Conservation (phyloP, 192 early-diverging fungal genomes). For the Coemansia sp. region DNA sequence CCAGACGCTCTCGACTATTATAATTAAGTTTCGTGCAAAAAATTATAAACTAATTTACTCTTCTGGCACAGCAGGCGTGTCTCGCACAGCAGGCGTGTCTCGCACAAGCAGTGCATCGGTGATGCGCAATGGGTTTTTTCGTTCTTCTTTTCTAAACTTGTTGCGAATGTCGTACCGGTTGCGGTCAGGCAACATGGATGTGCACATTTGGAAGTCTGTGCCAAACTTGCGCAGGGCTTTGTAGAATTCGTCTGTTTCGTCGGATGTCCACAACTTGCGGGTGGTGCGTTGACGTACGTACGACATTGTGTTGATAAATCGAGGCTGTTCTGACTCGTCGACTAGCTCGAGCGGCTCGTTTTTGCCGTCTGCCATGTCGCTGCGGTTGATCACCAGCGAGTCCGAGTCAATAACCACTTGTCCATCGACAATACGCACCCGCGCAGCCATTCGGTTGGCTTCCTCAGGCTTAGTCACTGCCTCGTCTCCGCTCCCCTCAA, state of each 20-base stretch:
- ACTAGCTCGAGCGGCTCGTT: slow-evolving; percentile 43
- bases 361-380: slow-evolving; percentile 29
- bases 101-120: slow-evolving; percentile 33
- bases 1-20: slow-evolving; percentile 6
- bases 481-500: not conserved
- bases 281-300: slow-evolving; percentile 34
- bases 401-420: slow-evolving; percentile 48
- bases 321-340: slow-evolving; percentile 40
- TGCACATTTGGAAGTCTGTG: slow-evolving; percentile 53
- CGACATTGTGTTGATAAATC: slow-evolving; percentile 48
- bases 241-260: slow-evolving; percentile 50
- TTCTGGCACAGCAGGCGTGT: not conserved
- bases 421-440: slow-evolving; percentile 53
- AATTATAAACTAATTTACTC: not conserved
- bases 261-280: slow-evolving; percentile 40
- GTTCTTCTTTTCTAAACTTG: slow-evolving; percentile 55
- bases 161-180: slow-evolving; percentile 48
- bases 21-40: not conserved
- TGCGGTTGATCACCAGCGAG: slow-evolving; percentile 44
- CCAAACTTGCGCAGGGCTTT: slow-evolving; percentile 39
- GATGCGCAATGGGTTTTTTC: slow-evolving; percentile 18
- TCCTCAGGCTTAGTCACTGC: not conserved
- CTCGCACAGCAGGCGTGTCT: too few relatives aligned
- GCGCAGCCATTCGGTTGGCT: slow-evolving; percentile 36
- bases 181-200: slow-evolving; percentile 30